Evolutionary conservation across 805 yeast genomes (phyloP).

Genomic region (Candida tammaniensis): DNA sequence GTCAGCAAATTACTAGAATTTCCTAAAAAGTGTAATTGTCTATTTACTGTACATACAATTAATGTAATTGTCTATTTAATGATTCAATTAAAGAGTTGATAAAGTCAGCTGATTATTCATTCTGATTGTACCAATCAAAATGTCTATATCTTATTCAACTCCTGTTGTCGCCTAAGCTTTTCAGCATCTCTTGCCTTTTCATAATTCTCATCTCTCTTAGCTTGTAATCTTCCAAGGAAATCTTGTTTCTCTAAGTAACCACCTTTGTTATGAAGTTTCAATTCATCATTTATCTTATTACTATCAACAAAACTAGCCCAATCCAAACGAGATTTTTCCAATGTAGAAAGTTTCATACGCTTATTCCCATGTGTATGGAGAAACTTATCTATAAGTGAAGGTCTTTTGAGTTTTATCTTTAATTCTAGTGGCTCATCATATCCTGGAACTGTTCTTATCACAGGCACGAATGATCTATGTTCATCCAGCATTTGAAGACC

Average conservation of each 20-base stretch:
- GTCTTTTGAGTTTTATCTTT: slow-evolving; percentile 63
- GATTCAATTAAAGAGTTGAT: too few relatives aligned
- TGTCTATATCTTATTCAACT: too few relatives aligned
- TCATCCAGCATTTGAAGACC: slow-evolving; percentile 18
- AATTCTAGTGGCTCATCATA: slow-evolving; percentile 35
- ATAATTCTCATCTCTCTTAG: slow-evolving; percentile 49
- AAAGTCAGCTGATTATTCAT: too few relatives aligned
- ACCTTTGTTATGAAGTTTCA: slow-evolving; percentile 75
- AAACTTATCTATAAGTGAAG: slow-evolving; percentile 74
- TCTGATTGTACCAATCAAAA: not conserved
- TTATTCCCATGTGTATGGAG: slow-evolving; percentile 60
- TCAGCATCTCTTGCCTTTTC: slow-evolving; percentile 42
- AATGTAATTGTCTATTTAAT: too few relatives aligned
- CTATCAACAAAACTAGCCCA: slow-evolving; percentile 94
- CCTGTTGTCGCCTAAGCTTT: too few relatives aligned
- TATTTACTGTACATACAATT: too few relatives aligned
- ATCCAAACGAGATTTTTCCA: slow-evolving; percentile 89
- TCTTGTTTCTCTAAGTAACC: slow-evolving; percentile 92
- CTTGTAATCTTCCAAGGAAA: slow-evolving; percentile 74
- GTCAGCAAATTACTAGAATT: too few relatives aligned
- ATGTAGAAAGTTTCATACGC: slow-evolving; percentile 74
- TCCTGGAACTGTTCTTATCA: slow-evolving; percentile 31
- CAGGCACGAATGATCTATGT: slow-evolving; percentile 29
- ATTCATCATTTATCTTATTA: slow-evolving; percentile 79
- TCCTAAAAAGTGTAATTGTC: too few relatives aligned